phyloP scores from a whole-genome alignment of 2,329 filamentous ascomycete species.

The Graphium sp. region DNA sequence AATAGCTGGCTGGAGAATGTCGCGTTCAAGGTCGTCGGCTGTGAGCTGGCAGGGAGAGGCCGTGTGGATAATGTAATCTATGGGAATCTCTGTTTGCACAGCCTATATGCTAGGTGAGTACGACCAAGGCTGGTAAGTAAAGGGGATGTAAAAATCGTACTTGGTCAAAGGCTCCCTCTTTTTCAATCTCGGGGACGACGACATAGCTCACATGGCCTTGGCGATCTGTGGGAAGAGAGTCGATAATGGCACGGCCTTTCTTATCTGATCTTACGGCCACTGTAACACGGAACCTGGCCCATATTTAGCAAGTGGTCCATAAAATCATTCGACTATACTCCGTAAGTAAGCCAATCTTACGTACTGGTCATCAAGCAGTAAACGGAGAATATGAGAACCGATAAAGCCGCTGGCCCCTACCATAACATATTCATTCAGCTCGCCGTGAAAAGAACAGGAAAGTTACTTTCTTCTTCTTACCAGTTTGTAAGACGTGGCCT shows the following conservation, averaged over 20 bases:
- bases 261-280: conserved; percentile 11
- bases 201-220: conserved; percentile 17
- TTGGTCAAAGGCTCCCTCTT: conserved; percentile 51
- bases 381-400: conserved; percentile 32
- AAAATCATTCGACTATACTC: too few species aligned
- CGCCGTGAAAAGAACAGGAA: too few species aligned
- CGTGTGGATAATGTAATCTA: conserved; percentile 60
- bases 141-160: conserved; percentile 16
- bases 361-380: conserved; percentile 15
- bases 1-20: conserved; percentile 38
- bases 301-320: too few species aligned
- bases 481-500: too few species aligned
- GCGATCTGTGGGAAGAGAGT: conserved; percentile 14
- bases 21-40: conserved; percentile 27
- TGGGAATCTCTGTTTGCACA: too few species aligned
- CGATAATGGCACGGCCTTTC: conserved; percentile 25
- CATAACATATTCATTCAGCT: neutral
- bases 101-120: too few species aligned
- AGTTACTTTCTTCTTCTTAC: too few species aligned
- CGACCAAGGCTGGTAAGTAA: too few species aligned
- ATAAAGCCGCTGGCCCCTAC: conserved; percentile 35
- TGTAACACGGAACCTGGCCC: conserved; percentile 4
- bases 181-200: conserved; percentile 57
- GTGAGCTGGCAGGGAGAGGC: conserved; percentile 59
- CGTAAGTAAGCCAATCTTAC: too few species aligned